phyloP scores from a whole-genome alignment of 2,329 filamentous ascomycete genomes.

The Fusarium sororula region DNA sequence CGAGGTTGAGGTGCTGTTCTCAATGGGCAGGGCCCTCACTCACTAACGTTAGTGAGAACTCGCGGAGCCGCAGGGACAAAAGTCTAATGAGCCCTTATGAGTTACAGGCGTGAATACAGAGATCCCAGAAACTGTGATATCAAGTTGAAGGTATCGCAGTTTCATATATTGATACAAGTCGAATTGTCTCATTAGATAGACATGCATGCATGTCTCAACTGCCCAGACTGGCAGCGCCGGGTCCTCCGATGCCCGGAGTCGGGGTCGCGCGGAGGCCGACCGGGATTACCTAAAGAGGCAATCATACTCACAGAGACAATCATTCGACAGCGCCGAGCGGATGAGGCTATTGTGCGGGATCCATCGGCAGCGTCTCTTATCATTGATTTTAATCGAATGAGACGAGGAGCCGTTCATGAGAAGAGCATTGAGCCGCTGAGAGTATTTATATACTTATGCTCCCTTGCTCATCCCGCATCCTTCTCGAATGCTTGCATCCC shows the following conservation, averaged over 20 bases:
- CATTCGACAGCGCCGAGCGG: slow-evolving; percentile 23
- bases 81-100: not conserved
- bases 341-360: slow-evolving; percentile 40
- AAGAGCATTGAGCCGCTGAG: not conserved
- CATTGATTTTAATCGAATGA: not conserved
- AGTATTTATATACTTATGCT: not conserved
- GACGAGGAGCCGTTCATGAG: slow-evolving; percentile 1
- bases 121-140: not conserved
- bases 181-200: not conserved
- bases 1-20: slow-evolving; percentile 2
- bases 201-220: not conserved
- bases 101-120: not conserved
- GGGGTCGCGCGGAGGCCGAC: slow-evolving; percentile 33
- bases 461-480: not conserved
- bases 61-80: not conserved
- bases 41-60: slow-evolving; percentile 8
- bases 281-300: slow-evolving; percentile 36
- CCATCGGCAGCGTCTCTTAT: slow-evolving; percentile 17
- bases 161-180: not conserved
- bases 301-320: slow-evolving; percentile 16
- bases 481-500: not conserved
- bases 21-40: not conserved
- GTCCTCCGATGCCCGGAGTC: slow-evolving; percentile 33
- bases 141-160: not conserved
- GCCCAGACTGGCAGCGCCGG: not conserved